phyloP scores from a whole-genome alignment of 2,329 filamentous ascomycete genomes.

The Thielaviopsis euricoi region DNA sequence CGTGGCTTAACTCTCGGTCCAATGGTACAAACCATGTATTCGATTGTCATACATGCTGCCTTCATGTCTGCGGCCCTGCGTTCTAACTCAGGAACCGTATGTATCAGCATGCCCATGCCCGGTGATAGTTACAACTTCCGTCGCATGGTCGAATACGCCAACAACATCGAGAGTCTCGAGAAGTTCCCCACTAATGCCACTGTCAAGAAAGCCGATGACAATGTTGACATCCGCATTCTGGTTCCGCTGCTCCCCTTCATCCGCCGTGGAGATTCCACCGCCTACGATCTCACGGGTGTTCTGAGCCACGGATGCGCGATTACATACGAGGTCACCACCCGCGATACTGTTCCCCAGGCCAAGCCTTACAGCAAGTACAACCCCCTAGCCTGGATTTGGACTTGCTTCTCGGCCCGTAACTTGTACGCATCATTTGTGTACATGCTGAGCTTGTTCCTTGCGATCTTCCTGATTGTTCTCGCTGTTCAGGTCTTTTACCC shows the following conservation, averaged over 20 bases:
- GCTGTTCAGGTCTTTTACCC: background rate
- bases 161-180: background rate
- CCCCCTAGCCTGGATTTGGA: background rate
- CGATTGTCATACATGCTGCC: conserved; percentile 2
- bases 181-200: background rate
- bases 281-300: background rate
- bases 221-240: background rate
- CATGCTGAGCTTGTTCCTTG: background rate
- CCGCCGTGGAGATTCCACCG: background rate
- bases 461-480: background rate
- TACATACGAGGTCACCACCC: conserved; percentile 4
- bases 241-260: conserved; percentile 5
- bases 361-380: background rate
- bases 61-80: conserved; percentile 7
- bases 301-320: conserved; percentile 4
- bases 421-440: background rate
- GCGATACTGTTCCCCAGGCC: background rate
- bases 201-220: background rate
- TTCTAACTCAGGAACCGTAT: background rate
- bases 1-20: background rate
- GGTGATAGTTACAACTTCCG: conserved; percentile 7
- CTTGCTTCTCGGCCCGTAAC: background rate
- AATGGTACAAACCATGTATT: conserved; percentile 1
- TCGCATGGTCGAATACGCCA: background rate
- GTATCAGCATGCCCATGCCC: conserved; percentile 5